These are phyloP conservation scores for Globisporangium nodosum DNA, from an alignment of 352 stramenopile genomes.

Conservation along the genomic window DNA sequence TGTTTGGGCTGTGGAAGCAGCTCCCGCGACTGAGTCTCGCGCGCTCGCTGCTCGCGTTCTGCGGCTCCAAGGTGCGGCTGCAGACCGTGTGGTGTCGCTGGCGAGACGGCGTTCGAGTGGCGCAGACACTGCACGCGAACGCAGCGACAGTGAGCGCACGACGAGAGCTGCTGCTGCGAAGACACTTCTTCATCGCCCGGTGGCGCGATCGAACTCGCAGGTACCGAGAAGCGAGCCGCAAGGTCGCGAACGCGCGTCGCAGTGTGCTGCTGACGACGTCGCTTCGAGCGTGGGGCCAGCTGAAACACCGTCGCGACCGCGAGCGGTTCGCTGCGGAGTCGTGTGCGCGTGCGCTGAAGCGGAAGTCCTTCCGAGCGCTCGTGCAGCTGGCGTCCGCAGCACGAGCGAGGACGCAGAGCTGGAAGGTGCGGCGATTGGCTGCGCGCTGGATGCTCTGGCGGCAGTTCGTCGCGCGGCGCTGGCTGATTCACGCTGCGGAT, in stretches of 20 bases:
- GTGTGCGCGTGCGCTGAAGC: not conserved
- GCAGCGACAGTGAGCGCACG: not conserved
- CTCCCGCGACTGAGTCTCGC: not conserved
- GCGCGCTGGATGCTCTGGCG: slow-evolving; percentile 1
- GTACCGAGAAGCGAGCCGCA: not conserved
- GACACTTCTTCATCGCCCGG: not conserved
- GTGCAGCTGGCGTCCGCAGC: not conserved
- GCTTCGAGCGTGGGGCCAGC: not conserved
- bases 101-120: not conserved
- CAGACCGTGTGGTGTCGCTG: slow-evolving; percentile 1
- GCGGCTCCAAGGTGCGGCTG: not conserved
- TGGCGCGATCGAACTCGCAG: not conserved
- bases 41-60: not conserved
- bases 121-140: not conserved
- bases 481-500: not conserved
- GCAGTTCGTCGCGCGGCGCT: not conserved
- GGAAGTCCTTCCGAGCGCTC: not conserved
- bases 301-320: not conserved
- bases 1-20: not conserved
- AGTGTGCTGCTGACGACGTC: not conserved
- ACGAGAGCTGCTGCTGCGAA: not conserved
- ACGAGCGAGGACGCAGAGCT: not conserved
- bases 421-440: not conserved
- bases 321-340: not conserved
- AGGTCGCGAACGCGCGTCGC: not conserved